Base-by-base conservation (phyloP, 148 eudicot species). In the Oxyria digyna region DNA sequence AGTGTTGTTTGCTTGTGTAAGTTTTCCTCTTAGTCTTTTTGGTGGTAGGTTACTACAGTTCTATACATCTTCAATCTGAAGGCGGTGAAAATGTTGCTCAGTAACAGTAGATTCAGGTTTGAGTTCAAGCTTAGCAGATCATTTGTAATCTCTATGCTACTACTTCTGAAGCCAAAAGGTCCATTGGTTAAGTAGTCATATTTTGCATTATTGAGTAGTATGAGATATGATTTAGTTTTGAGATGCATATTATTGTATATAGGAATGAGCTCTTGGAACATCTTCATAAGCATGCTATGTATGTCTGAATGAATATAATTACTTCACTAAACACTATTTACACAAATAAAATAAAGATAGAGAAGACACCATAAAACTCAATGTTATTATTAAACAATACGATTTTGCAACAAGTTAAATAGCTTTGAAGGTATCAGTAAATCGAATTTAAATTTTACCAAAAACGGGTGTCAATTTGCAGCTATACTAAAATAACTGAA, bases 351-450 rank as follows among this genome's bases (percentile, higher is more conserved):
- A 33, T 33, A 33, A 33, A 33, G 37, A 33, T 33, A 33, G 37
- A 33, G 37, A 33, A 33, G 37, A 33, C 37, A 72, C 45, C 40
- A 21, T 18, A 11, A n/a, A 32, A 66, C 2, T 5, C 37, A 33
- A 2, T 2, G 5, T 2, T 33, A 5, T 33, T 17, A 18, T 48
- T 23, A 18, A 17, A 48, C 20, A 18, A n/a, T 48, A 15, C 23
- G 8, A 17, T 23, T 24, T 26, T 3, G 31, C 62, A 54, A 26
- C 62, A 54, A 23, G 62, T 54, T 14, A 54, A 10, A 12, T 24
- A 24, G 24, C 29, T 52, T 52, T 0, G 14, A 54, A 11, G 32
- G 31, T 54, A 54, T 78, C 41, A 76, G 73, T 67, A 63, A 23
- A 21, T 21, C 24, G 7, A 62, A 29, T 45, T 62, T 26, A n/a